Evolutionary conservation across 1,284 basidiomycete genomes (phyloP).

Genomic region (Singerocomus rubriflavus): DNA sequence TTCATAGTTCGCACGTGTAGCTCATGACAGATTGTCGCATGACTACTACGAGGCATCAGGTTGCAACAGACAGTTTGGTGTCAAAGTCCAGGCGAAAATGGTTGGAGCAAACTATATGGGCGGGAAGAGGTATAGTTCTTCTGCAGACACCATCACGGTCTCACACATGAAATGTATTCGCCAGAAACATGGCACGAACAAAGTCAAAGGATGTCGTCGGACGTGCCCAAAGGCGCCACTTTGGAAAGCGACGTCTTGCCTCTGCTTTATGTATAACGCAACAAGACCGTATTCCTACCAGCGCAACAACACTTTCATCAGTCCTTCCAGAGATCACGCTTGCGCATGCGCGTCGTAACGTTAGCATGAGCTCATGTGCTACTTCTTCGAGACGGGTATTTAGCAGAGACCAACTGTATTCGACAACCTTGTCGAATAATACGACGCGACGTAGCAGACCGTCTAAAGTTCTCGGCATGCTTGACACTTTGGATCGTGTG

Average conservation of each 20-base stretch:
- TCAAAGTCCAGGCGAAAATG: slow-evolving; percentile 16
- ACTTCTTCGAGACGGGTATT: background rate
- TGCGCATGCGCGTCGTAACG: slow-evolving; percentile 25
- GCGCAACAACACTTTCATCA: slow-evolving; percentile 7
- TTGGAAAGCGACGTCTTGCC: slow-evolving; percentile 31
- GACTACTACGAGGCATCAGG: background rate
- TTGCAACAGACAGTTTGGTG: background rate
- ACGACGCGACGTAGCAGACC: slow-evolving; percentile 8
- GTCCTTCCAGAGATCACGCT: slow-evolving; percentile 22
- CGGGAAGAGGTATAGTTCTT: slow-evolving; percentile 29
- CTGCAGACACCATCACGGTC: background rate
- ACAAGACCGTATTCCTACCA: slow-evolving; percentile 7
- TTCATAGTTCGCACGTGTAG: background rate
- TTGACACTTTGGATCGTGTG: slow-evolving; percentile 30
- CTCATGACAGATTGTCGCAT: background rate
- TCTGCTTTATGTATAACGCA: slow-evolving; percentile 24
- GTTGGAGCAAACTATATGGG: slow-evolving; percentile 34
- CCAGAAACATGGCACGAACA: slow-evolving; percentile 23
- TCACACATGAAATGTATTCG: background rate
- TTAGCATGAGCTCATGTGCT: background rate
- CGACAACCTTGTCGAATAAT: background rate
- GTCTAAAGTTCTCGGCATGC: slow-evolving; percentile 26
- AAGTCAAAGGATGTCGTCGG: slow-evolving; percentile 28
- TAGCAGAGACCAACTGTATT: slow-evolving; percentile 2
- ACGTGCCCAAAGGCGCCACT: slow-evolving; percentile 28